Evolutionary conservation across 345 rosid genomes (phyloP), one percentile per base, ranked within the genome.

Genomic region (Dimocarpus longan): DNA sequence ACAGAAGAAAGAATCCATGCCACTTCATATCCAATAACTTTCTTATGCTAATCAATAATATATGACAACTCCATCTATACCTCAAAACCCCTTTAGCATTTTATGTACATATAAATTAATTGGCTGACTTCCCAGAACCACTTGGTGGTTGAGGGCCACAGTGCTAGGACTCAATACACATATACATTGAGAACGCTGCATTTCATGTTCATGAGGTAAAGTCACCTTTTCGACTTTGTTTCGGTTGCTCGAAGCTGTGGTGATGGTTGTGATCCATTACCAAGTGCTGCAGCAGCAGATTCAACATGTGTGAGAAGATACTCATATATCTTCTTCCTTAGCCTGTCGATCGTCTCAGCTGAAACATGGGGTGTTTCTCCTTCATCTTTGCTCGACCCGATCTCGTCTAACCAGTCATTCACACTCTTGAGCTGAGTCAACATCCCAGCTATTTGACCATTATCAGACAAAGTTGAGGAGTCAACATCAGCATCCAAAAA

Each of bases 211-310:
- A 42, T n/a, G 28, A 13, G 12, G 6, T 7, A 12, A 19, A 59
- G 37, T 91, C 84, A 91, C 87, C 87, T 89, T 82, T 87, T 93
- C 37, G 86, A 66, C 82, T 90, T 93, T 19, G 87, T 52, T 77
- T 88, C 93, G 0, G 77, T 66, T 28, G 86, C 71, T 62, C 80
- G 87, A 24, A 71, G 73, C 21, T 76, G 64, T 16, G 89, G 93
- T 56, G 90, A 86, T 5, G 92, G 75, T 69, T 87, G 93, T 4
- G 95, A 83, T 65, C 91, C 90, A 18, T 87, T 86, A 8, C 97
- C 95, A 57, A 95, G 89, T 48, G 98, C 98, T 6, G 97, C 98
- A 24, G 98, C 98, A 13, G 98, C 98, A 3, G 95, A 93, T 82
- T 93, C 98, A 2, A 95, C 98, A 42, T 95, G 98, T 22, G 94